Conservation (phyloP, 78 protist species). For the Pigoraptor vietnamica region DNA sequence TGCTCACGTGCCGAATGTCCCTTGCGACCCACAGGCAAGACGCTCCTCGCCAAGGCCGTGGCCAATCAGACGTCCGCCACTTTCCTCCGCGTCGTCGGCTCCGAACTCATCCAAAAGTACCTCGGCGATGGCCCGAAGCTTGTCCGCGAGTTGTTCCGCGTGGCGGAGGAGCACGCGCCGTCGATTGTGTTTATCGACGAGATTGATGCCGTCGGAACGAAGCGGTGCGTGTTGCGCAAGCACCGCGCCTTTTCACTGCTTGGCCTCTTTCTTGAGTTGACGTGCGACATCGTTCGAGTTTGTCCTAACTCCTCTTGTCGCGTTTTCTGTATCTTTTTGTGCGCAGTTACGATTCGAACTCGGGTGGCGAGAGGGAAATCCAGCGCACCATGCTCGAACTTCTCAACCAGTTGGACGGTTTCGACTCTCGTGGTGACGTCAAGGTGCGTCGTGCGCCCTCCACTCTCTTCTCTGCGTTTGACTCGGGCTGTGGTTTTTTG, state of each 20-base stretch:
- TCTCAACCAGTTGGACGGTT: slow-evolving; percentile 98
- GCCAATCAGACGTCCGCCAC: slow-evolving; percentile 99
- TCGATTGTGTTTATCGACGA: slow-evolving; percentile 99
- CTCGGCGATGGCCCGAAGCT: slow-evolving; percentile 99
- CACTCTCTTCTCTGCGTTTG: neutral
- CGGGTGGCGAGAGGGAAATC: slow-evolving; percentile 96
- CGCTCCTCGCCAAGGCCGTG: slow-evolving; percentile 99
- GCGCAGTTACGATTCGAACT: slow-evolving; percentile 72
- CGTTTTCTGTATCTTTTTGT: no score
- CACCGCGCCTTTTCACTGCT: neutral
- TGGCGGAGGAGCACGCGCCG: slow-evolving; percentile 97
- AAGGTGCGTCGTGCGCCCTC: slow-evolving; percentile 47
- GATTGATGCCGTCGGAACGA: slow-evolving; percentile 99
- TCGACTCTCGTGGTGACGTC: slow-evolving; percentile 76
- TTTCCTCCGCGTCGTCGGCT: slow-evolving; percentile 97
- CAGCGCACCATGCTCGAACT: slow-evolving; percentile 99
- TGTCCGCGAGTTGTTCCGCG: slow-evolving; percentile 93
- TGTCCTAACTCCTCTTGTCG: no score
- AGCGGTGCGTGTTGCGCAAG: slow-evolving; percentile 22
- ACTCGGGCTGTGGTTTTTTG: neutral
- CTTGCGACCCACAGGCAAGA: slow-evolving; percentile 83
- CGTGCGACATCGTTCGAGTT: no score
- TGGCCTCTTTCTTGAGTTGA: no score
- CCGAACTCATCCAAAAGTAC: slow-evolving; percentile 98
- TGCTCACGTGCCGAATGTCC: no score